These are phyloP conservation scores for Austroboletus niveus DNA, from an alignment of 1,284 basidiomycete genomes.

Conservation along the genomic window DNA sequence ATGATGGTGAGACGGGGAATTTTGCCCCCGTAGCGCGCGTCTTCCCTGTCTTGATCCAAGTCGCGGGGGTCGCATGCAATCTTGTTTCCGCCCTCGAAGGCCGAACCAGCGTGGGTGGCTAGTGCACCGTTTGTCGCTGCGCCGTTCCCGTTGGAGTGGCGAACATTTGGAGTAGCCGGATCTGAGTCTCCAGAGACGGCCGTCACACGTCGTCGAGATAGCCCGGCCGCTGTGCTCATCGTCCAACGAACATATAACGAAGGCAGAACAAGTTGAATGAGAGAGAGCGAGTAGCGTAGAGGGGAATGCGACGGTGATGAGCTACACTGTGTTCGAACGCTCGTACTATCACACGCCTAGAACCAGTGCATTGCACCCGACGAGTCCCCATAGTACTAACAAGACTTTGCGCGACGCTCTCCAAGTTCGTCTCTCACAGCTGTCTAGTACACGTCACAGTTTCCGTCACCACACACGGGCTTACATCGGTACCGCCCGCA, in stretches of 20 bases:
- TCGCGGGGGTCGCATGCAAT: slow-evolving; percentile 96
- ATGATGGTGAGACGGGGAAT: slow-evolving; percentile 90
- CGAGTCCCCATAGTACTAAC: no score
- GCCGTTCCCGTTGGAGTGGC: slow-evolving; percentile 25
- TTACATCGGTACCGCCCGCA: no score
- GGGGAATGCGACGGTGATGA: no score
- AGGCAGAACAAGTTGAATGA: slow-evolving; percentile 1
- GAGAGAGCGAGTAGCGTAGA: background rate
- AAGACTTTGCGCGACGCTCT: no score
- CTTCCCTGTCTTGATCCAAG: slow-evolving; percentile 76
- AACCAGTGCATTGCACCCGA: background rate
- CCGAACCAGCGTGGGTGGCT: slow-evolving; percentile 63
- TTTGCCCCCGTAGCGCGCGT: slow-evolving; percentile 61
- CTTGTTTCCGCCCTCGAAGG: slow-evolving; percentile 79
- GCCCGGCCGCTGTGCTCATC: slow-evolving; percentile 45
- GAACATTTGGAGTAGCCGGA: slow-evolving; percentile 26
- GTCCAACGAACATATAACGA: slow-evolving; percentile 25
- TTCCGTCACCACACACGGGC: no score
- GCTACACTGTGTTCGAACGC: no score
- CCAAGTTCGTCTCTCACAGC: no score
- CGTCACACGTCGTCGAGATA: slow-evolving; percentile 53
- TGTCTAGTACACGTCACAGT: no score
- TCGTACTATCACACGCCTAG: background rate
- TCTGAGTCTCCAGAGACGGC: slow-evolving; percentile 40
- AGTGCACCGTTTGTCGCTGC: slow-evolving; percentile 33